Conservation (phyloP, 306 rosid genomes). For the Rosa persica region DNA sequence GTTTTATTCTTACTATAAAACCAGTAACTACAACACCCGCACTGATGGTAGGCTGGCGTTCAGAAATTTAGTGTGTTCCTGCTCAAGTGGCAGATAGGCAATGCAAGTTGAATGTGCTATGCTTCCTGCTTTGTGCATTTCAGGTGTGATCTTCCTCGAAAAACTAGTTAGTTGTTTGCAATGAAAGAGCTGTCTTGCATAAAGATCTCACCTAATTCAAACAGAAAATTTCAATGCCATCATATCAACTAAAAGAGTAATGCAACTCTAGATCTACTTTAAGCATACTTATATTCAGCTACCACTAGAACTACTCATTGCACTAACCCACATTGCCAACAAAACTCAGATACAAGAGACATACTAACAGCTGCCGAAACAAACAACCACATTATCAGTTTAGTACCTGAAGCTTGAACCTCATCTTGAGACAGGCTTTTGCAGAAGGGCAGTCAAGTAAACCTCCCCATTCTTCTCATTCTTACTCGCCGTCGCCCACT, state of each 20-base stretch:
- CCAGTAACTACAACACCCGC: background rate
- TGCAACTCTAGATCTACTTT: background rate
- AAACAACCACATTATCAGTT: constrained; percentile 5
- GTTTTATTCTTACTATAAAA: background rate
- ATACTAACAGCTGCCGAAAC: background rate
- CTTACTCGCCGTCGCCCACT: constrained; percentile 83
- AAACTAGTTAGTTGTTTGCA: background rate
- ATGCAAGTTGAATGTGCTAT: background rate
- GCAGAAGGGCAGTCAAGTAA: constrained; percentile 83
- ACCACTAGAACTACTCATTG: background rate
- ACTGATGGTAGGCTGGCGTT: background rate
- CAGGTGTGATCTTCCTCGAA: background rate
- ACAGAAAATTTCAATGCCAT: background rate
- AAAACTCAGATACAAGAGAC: background rate
- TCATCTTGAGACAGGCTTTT: constrained; percentile 81
- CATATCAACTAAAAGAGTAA: background rate
- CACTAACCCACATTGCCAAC: background rate
- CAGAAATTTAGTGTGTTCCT: background rate
- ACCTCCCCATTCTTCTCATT: constrained; percentile 74
- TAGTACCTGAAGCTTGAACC: constrained; percentile 19
- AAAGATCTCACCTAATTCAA: background rate
- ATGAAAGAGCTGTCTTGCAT: background rate
- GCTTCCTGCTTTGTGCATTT: background rate
- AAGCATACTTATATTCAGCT: background rate
- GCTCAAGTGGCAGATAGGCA: background rate